phyloP scores from a whole-genome alignment of 345 rosid genomes.

The Anastatica hierochuntica region DNA sequence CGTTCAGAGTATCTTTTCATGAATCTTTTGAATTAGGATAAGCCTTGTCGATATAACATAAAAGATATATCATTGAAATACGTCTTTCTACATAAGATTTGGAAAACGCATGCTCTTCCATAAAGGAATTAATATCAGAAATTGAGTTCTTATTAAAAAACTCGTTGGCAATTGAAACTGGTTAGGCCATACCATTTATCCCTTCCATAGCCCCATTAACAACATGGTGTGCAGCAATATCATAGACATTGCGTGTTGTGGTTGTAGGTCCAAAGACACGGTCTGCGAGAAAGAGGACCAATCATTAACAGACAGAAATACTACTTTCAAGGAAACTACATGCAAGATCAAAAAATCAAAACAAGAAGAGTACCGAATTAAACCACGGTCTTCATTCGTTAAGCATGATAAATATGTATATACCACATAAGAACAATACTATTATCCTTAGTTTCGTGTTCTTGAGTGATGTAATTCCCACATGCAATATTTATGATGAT shows the following conservation, averaged over 20 bases:
- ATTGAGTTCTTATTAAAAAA: constrained; percentile 1
- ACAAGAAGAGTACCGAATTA: neutral
- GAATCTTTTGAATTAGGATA: neutral
- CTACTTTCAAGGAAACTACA: neutral
- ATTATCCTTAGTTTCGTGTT: neutral
- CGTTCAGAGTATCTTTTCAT: neutral
- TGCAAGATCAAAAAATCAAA: constrained; percentile 1
- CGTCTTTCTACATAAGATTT: neutral
- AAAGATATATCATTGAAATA: neutral
- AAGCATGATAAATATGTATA: neutral
- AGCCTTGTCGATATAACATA: constrained; percentile 5
- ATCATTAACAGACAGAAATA: neutral
- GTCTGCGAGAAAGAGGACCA: constrained; percentile 35
- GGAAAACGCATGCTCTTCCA: neutral
- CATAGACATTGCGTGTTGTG: constrained; percentile 98
- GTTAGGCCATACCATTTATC: constrained; percentile 51
- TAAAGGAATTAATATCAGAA: neutral
- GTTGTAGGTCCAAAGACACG: constrained; percentile 98
- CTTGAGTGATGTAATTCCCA: neutral
- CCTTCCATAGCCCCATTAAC: constrained; percentile 97
- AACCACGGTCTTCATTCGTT: neutral
- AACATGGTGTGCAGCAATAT: constrained; percentile 94
- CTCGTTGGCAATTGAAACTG: constrained; percentile 6
- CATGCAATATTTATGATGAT: constrained; percentile 1
- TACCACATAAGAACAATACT: neutral